phyloP scores from a whole-genome alignment of 2,329 filamentous ascomycete species.

The Huntiella savannae region DNA sequence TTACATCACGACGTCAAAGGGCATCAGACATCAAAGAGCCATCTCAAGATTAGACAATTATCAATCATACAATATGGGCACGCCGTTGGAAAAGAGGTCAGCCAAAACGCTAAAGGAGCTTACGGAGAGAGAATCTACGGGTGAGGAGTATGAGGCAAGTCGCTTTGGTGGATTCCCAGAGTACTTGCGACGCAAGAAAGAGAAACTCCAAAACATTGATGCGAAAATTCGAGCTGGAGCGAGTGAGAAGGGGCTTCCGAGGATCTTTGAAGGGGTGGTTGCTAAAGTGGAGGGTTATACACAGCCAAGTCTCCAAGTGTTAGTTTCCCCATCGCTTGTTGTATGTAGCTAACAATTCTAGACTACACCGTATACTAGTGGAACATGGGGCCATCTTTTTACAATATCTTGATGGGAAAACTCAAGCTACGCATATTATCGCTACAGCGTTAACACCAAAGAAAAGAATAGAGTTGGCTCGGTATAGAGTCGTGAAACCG shows the following conservation, averaged over 20 bases:
- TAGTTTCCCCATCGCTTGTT: conserved; percentile 14
- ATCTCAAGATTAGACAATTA: no score
- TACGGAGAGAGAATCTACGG: conserved; percentile 39
- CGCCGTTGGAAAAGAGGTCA: conserved; percentile 44
- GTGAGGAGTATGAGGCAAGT: conserved; percentile 79
- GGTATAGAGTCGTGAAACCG: conserved; percentile 83
- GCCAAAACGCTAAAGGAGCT: conserved; percentile 40
- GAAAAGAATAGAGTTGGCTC: conserved; percentile 72
- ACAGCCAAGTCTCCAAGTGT: conserved; percentile 73
- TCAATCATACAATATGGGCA: conserved; percentile 28
- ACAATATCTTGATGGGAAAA: conserved; percentile 90
- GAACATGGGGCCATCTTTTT: conserved; percentile 86
- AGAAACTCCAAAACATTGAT: conserved; percentile 92
- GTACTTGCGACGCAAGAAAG: conserved; percentile 89
- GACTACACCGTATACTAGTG: conserved; percentile 69
- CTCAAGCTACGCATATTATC: conserved; percentile 87
- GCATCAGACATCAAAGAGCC: no score
- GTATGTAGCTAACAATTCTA: conserved; percentile 13
- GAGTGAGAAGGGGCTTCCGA: conserved; percentile 40
- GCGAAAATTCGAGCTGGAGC: conserved; percentile 54
- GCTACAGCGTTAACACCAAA: conserved; percentile 79
- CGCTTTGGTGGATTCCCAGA: conserved; percentile 77
- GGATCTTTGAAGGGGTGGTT: conserved; percentile 79
- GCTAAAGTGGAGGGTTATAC: conserved; percentile 92
- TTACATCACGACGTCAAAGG: no score